Evolutionary conservation across 768 basidiomycete genomes (phyloP), one percentile per base, ranked within the genome.

Genomic region (Leccinum barrowsii): DNA sequence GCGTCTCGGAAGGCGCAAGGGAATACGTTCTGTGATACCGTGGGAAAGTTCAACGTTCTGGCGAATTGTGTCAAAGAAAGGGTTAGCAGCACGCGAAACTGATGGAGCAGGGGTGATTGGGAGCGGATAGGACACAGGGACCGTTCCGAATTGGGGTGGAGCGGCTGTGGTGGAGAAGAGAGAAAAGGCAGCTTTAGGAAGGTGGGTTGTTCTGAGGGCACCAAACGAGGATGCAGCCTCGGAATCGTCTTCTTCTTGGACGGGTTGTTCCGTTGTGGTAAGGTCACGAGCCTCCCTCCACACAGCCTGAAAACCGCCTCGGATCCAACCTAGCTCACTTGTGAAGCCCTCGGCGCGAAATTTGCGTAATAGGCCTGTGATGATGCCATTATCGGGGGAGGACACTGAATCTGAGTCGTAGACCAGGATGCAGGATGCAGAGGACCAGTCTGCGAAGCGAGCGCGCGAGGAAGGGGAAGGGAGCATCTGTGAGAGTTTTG

Each of bases 21-120:
- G 85, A 37, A 96, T 95, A 34, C 90, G 87, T 65, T 94, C 91
- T 0, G 86, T 90, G 60, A 85, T 80, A 7, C 85, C 84, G 34
- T 85, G 73, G 2, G 86, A 82, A 22, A 97, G 83, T 74, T 97
- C 94, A 2, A 85, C 70, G 64, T 93, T 92, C 74, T 94, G 91
- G 40, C 90, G 86, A 65, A 98, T 90, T 65, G 90, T 88, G 73
- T 98, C 95, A 64, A 92, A 98, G 76, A 98, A 98, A 10, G 96
- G 96, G 70, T 96, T 98, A 4, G 74, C 66, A 66, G 66, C 76
- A 69, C 52, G 72, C 28, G 63, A 52, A 67, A 61, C 56, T 52
- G 60, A 62, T 51, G 58, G 63, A 12, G 61, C 70, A 37, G 65
- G 67, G 48, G 66, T 64, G 42, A 61, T 62, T 44, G 52, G 52